These are phyloP conservation scores for Kwoniella pini DNA, from an alignment of 768 basidiomycete genomes.

Conservation along the genomic window DNA sequence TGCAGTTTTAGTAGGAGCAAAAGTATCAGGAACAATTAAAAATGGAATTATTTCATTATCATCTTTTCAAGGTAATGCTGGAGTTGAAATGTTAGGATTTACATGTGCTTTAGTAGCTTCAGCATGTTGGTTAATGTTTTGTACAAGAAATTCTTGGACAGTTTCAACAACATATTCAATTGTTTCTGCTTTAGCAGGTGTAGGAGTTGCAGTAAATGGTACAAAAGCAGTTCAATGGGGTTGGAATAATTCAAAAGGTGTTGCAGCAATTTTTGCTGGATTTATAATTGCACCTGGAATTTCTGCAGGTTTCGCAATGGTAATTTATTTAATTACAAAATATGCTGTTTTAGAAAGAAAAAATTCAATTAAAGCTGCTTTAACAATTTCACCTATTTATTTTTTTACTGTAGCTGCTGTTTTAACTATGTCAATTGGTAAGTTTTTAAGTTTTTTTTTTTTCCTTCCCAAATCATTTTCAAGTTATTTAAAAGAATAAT, in stretches of 20 bases:
- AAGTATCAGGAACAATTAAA: conserved; percentile 55
- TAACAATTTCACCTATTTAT: conserved; percentile 52
- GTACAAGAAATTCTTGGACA: conserved; percentile 51
- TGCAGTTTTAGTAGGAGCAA: conserved; percentile 56
- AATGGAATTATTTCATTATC: conserved; percentile 53
- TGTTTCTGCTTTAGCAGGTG: conserved; percentile 55
- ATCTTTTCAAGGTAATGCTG: conserved; percentile 52
- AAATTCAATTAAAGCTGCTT: conserved; percentile 50
- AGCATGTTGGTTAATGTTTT: conserved; percentile 47
- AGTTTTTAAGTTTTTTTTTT: background rate
- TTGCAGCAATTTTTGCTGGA: conserved; percentile 51
- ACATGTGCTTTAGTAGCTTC: conserved; percentile 50
- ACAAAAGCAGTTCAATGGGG: conserved; percentile 55
- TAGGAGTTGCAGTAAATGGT: conserved; percentile 53
- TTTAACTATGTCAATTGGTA: conserved; percentile 56
- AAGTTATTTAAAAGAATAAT: too few relatives aligned
- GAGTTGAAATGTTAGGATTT: conserved; percentile 54
- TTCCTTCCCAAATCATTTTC: too few relatives aligned
- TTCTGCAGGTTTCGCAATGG: conserved; percentile 54
- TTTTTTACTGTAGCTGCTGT: conserved; percentile 53
- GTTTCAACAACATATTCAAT: conserved; percentile 57
- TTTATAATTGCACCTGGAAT: conserved; percentile 51
- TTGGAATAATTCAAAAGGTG: conserved; percentile 55
- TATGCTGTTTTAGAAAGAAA: conserved; percentile 52
- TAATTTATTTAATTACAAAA: conserved; percentile 54